A percentile compares a stretch with the other conserved stretches of the same genome.
Conservation (phyloP, 768 basidiomycete genomes). For the Inosperma sp. region DNA sequence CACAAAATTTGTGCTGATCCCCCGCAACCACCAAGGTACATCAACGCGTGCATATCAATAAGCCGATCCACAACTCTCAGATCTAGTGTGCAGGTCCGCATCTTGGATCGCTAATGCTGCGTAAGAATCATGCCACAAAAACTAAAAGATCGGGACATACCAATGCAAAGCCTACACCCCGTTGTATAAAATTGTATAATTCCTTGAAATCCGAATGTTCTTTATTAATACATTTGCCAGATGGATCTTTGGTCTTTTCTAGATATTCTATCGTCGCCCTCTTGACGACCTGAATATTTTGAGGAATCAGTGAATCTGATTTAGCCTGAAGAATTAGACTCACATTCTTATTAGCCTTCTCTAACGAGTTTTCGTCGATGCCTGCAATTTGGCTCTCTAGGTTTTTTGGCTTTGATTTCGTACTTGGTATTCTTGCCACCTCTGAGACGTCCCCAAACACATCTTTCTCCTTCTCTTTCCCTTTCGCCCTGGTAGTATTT, state of each 20-base stretch:
- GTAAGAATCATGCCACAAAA: background rate
- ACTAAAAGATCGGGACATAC: conserved; percentile 27
- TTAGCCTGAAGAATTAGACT: conserved; percentile 16
- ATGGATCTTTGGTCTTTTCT: conserved; percentile 35
- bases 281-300: conserved; percentile 40
- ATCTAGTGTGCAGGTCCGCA: conserved; percentile 37
- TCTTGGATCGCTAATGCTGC: conserved; percentile 37
- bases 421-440: conserved; percentile 13
- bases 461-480: conserved; percentile 38
- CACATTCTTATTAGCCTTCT: conserved; percentile 62
- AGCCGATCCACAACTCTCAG: conserved; percentile 33
- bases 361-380: conserved; percentile 31
- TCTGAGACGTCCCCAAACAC: conserved; percentile 34
- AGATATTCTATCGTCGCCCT: conserved; percentile 39
- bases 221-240: conserved; percentile 34
- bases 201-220: conserved; percentile 50
- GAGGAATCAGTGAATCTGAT: background rate
- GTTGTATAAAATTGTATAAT: conserved; percentile 41
- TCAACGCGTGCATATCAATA: conserved; percentile 39
- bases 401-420: conserved; percentile 34
- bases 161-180: conserved; percentile 49
- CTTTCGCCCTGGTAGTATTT: conserved; percentile 22
- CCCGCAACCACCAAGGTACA: conserved; percentile 41
- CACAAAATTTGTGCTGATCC: conserved; percentile 12
- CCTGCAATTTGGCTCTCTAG: conserved; percentile 21